Evolutionary conservation across 805 yeast species (phyloP).

Genomic region (Ascoidea rubescens): DNA sequence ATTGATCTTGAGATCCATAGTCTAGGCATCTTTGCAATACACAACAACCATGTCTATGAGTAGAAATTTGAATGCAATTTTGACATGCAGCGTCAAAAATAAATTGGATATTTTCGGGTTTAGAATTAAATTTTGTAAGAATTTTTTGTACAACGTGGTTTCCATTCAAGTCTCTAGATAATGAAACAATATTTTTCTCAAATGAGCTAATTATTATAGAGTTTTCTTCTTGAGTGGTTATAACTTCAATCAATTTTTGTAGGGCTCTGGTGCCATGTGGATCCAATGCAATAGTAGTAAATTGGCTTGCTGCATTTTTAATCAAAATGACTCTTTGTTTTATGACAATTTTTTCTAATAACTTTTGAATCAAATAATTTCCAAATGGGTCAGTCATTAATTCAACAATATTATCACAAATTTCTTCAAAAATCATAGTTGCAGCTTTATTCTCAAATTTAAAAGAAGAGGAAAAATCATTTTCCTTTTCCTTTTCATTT

Average conservation of each 20-base stretch:
- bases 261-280: conserved; percentile 96
- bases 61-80: conserved; percentile 70
- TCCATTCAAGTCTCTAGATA: conserved; percentile 86
- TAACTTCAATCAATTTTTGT: conserved; percentile 81
- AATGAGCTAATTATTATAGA: conserved; percentile 45
- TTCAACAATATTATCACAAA: conserved; percentile 63
- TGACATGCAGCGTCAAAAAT: conserved; percentile 74
- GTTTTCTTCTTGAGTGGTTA: conserved; percentile 59
- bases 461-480: neutral
- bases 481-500: neutral
- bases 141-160: conserved; percentile 95
- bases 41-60: conserved; percentile 96
- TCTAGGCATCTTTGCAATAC: conserved; percentile 92
- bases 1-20: conserved; percentile 63
- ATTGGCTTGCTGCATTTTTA: conserved; percentile 54
- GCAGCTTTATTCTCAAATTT: conserved; percentile 28
- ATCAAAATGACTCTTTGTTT: conserved; percentile 63
- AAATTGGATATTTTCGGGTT: conserved; percentile 62
- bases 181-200: conserved; percentile 55
- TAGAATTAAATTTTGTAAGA: conserved; percentile 45
- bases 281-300: conserved; percentile 72
- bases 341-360: conserved; percentile 60
- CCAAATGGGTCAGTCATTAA: conserved; percentile 95
- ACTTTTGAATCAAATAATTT: conserved; percentile 85
- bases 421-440: conserved; percentile 68